Evolutionary conservation across 495 filamentous ascomycete species (phyloP).

Genomic region (Parmelia sp.): DNA sequence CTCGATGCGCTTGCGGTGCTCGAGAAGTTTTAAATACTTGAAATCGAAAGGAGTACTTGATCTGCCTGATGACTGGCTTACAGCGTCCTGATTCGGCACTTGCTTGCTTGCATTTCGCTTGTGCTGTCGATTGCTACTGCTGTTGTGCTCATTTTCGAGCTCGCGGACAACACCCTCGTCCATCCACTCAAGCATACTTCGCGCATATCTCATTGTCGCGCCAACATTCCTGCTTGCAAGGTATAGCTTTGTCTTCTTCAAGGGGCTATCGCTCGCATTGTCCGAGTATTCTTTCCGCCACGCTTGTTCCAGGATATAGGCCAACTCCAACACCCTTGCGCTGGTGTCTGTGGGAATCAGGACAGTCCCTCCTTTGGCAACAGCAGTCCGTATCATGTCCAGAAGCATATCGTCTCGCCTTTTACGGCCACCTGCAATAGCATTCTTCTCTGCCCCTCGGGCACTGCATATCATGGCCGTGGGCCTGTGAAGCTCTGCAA

Average conservation of each 20-base stretch:
- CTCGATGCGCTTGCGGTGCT: slow-evolving; percentile 66
- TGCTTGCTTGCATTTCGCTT: slow-evolving; percentile 37
- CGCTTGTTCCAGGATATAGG: slow-evolving; percentile 84
- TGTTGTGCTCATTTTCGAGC: slow-evolving; percentile 66
- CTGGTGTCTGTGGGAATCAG: slow-evolving; percentile 94
- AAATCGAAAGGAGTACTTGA: slow-evolving; percentile 81
- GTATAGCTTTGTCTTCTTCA: slow-evolving; percentile 67
- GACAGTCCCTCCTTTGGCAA: slow-evolving; percentile 82
- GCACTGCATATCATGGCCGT: slow-evolving; percentile 89
- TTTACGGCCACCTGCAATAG: slow-evolving; percentile 61
- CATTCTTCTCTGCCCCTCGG: slow-evolving; percentile 66
- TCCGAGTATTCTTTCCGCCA: slow-evolving; percentile 66
- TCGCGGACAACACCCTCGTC: slow-evolving; percentile 86
- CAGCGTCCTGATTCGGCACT: slow-evolving; percentile 31
- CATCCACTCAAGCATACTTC: slow-evolving; percentile 99
- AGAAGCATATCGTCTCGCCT: slow-evolving; percentile 81
- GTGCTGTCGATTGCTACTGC: slow-evolving; percentile 42
- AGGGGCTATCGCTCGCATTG: slow-evolving; percentile 42
- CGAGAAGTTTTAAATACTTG: slow-evolving; percentile 72
- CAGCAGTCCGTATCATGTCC: slow-evolving; percentile 67
- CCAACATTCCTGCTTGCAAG: slow-evolving; percentile 73
- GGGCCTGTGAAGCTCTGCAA: slow-evolving; percentile 86
- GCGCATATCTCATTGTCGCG: slow-evolving; percentile 77
- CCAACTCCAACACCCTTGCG: slow-evolving; percentile 85
- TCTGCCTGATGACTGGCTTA: slow-evolving; percentile 36